Percentiles rank a stretch among this genome's conserved stretches.
phyloP scores from a whole-genome alignment of 2,329 filamentous ascomycete species.

The Aspergillus sp. region DNA sequence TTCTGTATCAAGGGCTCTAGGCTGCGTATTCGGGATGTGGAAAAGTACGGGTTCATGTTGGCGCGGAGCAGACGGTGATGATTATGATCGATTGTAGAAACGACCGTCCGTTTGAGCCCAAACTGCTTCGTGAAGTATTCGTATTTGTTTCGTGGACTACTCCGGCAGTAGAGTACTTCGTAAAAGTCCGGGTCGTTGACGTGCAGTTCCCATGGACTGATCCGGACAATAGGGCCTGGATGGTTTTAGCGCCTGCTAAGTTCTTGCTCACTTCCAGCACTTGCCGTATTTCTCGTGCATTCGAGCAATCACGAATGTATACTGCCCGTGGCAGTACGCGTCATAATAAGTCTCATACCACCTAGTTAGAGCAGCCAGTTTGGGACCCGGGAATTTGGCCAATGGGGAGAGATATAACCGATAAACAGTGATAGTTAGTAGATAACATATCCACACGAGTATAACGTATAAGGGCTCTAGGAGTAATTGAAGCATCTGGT shows the following conservation, averaged over 20 bases:
- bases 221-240: slow-evolving; percentile 18
- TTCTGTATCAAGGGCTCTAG: slow-evolving; percentile 16
- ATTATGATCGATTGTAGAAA: slow-evolving; percentile 18
- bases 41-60: slow-evolving; percentile 24
- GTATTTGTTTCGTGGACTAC: slow-evolving; percentile 19
- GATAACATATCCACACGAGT: not conserved
- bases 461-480: not conserved
- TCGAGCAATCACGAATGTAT: slow-evolving; percentile 15
- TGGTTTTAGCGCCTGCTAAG: not conserved
- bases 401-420: slow-evolving; percentile 32
- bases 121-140: slow-evolving; percentile 12
- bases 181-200: slow-evolving; percentile 14
- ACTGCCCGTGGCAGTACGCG: slow-evolving; percentile 12
- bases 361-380: slow-evolving; percentile 14
- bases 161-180: slow-evolving; percentile 16
- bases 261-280: not conserved
- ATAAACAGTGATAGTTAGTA: slow-evolving; percentile 18
- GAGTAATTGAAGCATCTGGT: not conserved
- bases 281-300: slow-evolving; percentile 21
- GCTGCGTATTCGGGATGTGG: slow-evolving; percentile 18
- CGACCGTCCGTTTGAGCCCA: slow-evolving; percentile 5
- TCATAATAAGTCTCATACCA: slow-evolving; percentile 26
- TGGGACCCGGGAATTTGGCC: slow-evolving; percentile 32
- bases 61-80: slow-evolving; percentile 18
- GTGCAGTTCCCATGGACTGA: slow-evolving; percentile 24